Conservation (phyloP, 805 yeast species). For the Candida xyloterini region DNA sequence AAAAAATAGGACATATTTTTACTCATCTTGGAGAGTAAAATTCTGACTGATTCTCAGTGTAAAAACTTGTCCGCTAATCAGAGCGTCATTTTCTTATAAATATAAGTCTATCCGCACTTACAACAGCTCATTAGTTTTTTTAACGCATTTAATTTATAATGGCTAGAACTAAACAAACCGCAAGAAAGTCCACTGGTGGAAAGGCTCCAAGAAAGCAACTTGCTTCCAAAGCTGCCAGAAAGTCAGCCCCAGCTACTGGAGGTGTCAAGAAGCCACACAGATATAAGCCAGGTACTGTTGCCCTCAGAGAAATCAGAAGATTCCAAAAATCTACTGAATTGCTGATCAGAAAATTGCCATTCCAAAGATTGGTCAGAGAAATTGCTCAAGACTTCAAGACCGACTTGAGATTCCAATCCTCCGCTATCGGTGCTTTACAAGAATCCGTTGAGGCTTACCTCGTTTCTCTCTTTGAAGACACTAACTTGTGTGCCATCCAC, state of each 20-base stretch:
- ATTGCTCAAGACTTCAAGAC: conserved; percentile 93
- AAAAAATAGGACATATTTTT: conserved; percentile 8
- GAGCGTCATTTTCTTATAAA: conserved; percentile 8
- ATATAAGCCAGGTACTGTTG: conserved; percentile 97
- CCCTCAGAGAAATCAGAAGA: conserved; percentile 95
- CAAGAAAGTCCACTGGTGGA: conserved; percentile 95
- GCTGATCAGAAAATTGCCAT: conserved; percentile 92
- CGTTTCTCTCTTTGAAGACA: conserved; percentile 94
- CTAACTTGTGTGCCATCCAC: conserved; percentile 97
- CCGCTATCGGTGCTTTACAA: conserved; percentile 96
- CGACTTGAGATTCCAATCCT: conserved; percentile 93
- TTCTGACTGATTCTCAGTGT: conserved; percentile 1
- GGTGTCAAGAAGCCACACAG: conserved; percentile 95
- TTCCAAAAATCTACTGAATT: conserved; percentile 96
- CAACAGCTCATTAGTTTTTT: conserved; percentile 3
- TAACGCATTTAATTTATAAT: conserved; percentile 37
- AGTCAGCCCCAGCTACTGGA: conserved; percentile 87
- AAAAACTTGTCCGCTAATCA: conserved; percentile 10
- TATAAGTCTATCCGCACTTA: conserved; percentile 8
- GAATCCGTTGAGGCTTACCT: conserved; percentile 98
- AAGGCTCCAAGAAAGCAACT: conserved; percentile 93
- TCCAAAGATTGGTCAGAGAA: conserved; percentile 95
- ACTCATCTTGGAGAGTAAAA: conserved; percentile 14
- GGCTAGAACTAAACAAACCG: conserved; percentile 95
- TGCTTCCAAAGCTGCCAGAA: conserved; percentile 91